Evolutionary conservation across 2,329 filamentous ascomycete genomes (phyloP), one percentile per base, ranked within the genome.

Genomic region (Hypoxylon sp.): DNA sequence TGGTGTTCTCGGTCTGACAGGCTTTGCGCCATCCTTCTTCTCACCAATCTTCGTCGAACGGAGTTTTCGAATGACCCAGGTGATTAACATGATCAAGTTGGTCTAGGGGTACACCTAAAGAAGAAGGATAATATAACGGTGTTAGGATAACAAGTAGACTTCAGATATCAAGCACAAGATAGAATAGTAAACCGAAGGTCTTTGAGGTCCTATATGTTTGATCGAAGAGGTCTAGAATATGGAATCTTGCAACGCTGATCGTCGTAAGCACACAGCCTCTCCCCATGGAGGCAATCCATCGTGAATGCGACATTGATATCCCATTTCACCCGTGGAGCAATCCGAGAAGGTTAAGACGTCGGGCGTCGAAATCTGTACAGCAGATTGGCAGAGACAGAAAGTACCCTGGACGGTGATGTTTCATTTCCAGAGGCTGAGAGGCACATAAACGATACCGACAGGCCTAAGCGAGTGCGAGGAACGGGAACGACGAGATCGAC

Each of bases 51-150:
- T 33, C 10, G 24, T 38, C n/a, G 52, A 59, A 15, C 33, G 13
- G 23, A 59, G 50, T 24, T 43, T 41, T 26, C 23, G 42, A 23
- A n/a, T 49, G 21, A 55, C 23, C 23, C 33, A 11, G 41, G 33
- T 10, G 3, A 58, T 52, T 5, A 60, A 38, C 57, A 61, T 63
- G 26, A 33, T 48, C 49, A 21, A 37, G n/a, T 3, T 11, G 1
- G 35, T 3, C 23, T 45, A 31, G 11, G 4, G 11, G 20, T 35
- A 29, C 31, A 18, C 9, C 24, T 27, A 24, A n/a, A n/a, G 11
- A 31, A 31, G 5, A 46, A 38, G 11, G 40, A 18, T 3, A 2
- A 11, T 13, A 42, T 5, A 26, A n/a, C 10, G 18, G 2, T 42
- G 11, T 15, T 41, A 17, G 17, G 27, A 10, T 35, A n/a, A 33